These are phyloP conservation scores for Botrytis elliptica DNA, from an alignment of 2,329 filamentous ascomycete species.

Conservation along the genomic window DNA sequence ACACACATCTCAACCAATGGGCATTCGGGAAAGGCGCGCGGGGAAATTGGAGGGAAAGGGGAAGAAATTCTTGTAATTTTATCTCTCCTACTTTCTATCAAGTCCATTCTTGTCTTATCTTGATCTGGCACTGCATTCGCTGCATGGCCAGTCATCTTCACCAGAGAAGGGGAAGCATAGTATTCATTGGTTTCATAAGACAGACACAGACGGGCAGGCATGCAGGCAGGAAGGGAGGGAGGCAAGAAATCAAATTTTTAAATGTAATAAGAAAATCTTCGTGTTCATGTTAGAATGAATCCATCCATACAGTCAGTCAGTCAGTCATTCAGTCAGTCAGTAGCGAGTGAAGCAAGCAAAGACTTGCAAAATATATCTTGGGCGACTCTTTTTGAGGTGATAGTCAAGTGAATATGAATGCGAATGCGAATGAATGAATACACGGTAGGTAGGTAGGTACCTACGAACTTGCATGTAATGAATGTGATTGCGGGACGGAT, in stretches of 20 bases:
- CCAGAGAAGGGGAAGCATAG: background rate
- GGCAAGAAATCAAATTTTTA: conserved; percentile 5
- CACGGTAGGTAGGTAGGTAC: background rate
- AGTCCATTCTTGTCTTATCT: background rate
- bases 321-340: background rate
- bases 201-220: background rate
- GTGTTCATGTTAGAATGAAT: background rate
- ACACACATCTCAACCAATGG: conserved; percentile 13
- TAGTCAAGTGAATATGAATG: background rate
- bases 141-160: background rate
- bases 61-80: conserved; percentile 17
- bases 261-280: conserved; percentile 14
- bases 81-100: conserved; percentile 13
- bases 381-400: background rate
- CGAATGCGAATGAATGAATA: background rate
- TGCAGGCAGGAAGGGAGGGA: background rate
- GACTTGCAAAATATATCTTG: background rate
- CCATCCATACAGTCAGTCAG: background rate
- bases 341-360: background rate
- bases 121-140: conserved; percentile 1
- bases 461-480: background rate
- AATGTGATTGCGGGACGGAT: background rate
- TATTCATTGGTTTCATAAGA: conserved; percentile 1
- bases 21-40: conserved; percentile 11
- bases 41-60: conserved; percentile 1